Base-by-base conservation (phyloP, 352 stramenopile species). In the Vaucheria bursata region DNA sequence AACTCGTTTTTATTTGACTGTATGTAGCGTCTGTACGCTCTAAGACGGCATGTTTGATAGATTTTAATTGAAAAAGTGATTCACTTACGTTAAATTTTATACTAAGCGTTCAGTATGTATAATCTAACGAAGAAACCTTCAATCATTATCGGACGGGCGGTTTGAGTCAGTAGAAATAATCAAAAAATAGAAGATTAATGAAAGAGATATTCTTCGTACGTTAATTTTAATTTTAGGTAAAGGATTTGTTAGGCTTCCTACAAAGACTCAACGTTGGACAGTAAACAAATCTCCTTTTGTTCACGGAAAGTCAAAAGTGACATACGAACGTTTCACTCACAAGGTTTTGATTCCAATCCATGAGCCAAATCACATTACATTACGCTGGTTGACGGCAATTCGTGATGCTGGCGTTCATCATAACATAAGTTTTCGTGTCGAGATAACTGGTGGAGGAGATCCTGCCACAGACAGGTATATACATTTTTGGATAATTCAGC, bases 341-440 rank as follows among this genome's bases (percentile, higher is more conserved):
- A 34, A 29, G 8, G 59, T 69, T 6, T 29, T 69, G 29, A 69
- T 69, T 29, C 59, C 59, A 4, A 69, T 69, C 18, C 4, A 38
- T 4, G 59, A 4, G 5, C 59, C 59, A 34, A 69, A 69, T 38
- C 29, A 38, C 18, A 29, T 69, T 29, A 69, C 59, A 8, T 29
- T 69, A 29, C 59, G 59, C 59, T 69, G 59, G 59, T 34, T 69
- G 6, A 69, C 59, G 5, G 59, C 59, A 4, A 69, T 69, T 29
- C 4, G 59, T 8, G 59, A 69, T 38, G 59, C 59, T 8, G 59
- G 59, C 4, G 34, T 69, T 5, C 4, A 4, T 8, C 6, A 6
- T 18, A 69, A 69, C 4, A 29, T 69, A 34, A 8, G 6, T 29
- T 69, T 69, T 29, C 6, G 33, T 5, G 6, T 69, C 33, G 59